phyloP scores from a whole-genome alignment of 768 basidiomycete species.

The Collybia mongolica region DNA sequence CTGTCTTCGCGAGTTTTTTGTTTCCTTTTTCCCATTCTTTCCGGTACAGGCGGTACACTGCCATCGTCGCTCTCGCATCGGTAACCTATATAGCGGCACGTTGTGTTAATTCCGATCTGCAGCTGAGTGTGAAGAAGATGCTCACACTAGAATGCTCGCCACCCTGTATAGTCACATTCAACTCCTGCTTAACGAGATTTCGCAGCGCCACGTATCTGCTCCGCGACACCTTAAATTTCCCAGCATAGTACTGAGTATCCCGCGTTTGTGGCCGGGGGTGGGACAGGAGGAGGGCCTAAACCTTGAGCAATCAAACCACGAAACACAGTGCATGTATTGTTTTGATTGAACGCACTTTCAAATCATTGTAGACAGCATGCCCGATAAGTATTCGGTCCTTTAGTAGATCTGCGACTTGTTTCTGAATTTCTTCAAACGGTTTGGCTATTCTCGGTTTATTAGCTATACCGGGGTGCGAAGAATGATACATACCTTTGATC shows the following conservation, averaged over 20 bases:
- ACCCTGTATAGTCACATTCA: conserved; percentile 77
- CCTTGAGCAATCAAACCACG: conserved; percentile 6
- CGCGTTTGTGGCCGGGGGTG: conserved; percentile 64
- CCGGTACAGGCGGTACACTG: conserved; percentile 80
- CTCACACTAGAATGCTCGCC: conserved; percentile 92
- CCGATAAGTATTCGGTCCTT: conserved; percentile 83
- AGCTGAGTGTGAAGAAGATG: conserved; percentile 8
- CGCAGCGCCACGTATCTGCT: conserved; percentile 74
- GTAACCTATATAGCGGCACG: conserved; percentile 57
- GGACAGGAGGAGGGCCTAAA: conserved; percentile 65
- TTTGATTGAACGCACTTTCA: conserved; percentile 57
- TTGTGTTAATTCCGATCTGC: background rate
- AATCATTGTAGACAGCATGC: conserved; percentile 89
- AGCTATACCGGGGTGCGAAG: too few relatives aligned
- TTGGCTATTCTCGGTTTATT: conserved; percentile 47
- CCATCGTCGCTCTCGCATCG: conserved; percentile 95
- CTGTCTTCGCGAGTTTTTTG: conserved; percentile 17
- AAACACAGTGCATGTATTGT: background rate
- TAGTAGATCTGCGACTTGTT: conserved; percentile 70
- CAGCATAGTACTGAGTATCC: conserved; percentile 68
- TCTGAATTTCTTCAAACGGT: conserved; percentile 77
- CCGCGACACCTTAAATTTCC: conserved; percentile 58
- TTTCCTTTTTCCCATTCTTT: conserved; percentile 77
- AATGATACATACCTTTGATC: conserved; percentile 47
- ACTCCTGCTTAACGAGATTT: conserved; percentile 74